These are phyloP conservation scores for Suillus plorans DNA, from an alignment of 768 basidiomycete species.

Conservation along the genomic window DNA sequence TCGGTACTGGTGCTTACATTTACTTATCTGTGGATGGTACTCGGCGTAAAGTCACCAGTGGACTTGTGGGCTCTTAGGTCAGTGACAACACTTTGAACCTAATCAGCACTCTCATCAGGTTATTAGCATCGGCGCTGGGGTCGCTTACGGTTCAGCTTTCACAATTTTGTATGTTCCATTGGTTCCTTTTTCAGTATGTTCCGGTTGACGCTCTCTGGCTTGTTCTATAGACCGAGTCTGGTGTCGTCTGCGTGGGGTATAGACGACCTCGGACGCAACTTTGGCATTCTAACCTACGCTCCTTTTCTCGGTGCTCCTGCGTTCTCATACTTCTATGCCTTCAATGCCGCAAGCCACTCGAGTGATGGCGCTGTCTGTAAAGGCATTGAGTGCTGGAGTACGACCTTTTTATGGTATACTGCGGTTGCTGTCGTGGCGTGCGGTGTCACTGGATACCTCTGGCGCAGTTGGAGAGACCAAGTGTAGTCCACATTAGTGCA, in stretches of 20 bases:
- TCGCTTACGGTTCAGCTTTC: conserved; percentile 69
- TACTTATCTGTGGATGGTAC: conserved; percentile 56
- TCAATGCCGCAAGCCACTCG: conserved; percentile 54
- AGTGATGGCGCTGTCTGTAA: conserved; percentile 46
- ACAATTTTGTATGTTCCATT: conserved; percentile 59
- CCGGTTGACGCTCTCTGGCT: conserved; percentile 2
- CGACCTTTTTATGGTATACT: conserved; percentile 59
- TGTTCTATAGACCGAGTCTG: conserved; percentile 59
- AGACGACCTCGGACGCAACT: conserved; percentile 72
- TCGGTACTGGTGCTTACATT: conserved; percentile 47
- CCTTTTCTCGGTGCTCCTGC: conserved; percentile 73
- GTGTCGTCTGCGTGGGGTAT: conserved; percentile 72
- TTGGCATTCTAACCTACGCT: conserved; percentile 70
- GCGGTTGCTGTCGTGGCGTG: conserved; percentile 45
- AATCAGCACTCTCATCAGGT: conserved; percentile 1
- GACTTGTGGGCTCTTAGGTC: conserved; percentile 75
- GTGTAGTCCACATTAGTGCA: conserved; percentile 33
- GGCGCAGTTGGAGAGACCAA: conserved; percentile 61
- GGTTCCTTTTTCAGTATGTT: neutral
- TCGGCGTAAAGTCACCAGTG: conserved; percentile 46
- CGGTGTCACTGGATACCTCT: conserved; percentile 46
- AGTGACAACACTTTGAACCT: conserved; percentile 11
- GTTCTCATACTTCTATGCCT: conserved; percentile 81
- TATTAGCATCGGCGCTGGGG: conserved; percentile 60
- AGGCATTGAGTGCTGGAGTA: conserved; percentile 62